Evolutionary conservation across 2,329 filamentous ascomycete species (phyloP), one percentile per base, ranked within the genome.

Genomic region (Arachnomyces sp.): DNA sequence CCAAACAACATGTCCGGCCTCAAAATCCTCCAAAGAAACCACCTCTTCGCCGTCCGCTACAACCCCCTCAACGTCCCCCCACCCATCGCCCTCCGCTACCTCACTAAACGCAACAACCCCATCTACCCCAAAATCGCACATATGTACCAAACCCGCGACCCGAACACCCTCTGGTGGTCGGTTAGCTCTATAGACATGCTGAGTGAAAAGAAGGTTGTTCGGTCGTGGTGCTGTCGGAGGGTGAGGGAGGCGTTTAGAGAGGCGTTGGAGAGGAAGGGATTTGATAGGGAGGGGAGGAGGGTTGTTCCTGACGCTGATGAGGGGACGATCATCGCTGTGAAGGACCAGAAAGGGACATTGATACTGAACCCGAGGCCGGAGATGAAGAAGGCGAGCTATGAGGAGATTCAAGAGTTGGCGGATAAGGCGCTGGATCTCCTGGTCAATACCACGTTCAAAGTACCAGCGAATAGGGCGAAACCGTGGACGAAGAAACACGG

Each of bases 151-250:
- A 53, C 57, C 41, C 63, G 67, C 32, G 58, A 64, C 31, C 57
- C 54, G 7, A 57, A 64, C 49, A 59, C 57, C 28, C 59, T 78
- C 13, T 72, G 72, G 65, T 74, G 69, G 67, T 55, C 57, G 12
- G 62, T 71, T 4, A 63, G 42, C 38, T 55, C 42, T 45, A 57
- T 38, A 44, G 51, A 44, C 39, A 55, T 51, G 39, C 46, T 47
- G 12, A 14, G 48, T 2, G 53, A 56, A 15, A 71, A 68, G 40
- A 58, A 59, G 6, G 65, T 68, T 15, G 61, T 77, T n/a, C 61
- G 75, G 14, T 66, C 64, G 9, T 67, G 64, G 56, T 58, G 57
- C 16, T 55, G 56, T 16, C 62, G 68, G 43, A 66, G 69, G 50
- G 48, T 68, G 18, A 59, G 65, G 32, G 47, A 57, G 20, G 71